Percentiles rank a stretch among this genome's conserved stretches.
These are phyloP conservation scores for Exophiala viscosa DNA, from an alignment of 2,329 filamentous ascomycete genomes.

Conservation along the genomic window DNA sequence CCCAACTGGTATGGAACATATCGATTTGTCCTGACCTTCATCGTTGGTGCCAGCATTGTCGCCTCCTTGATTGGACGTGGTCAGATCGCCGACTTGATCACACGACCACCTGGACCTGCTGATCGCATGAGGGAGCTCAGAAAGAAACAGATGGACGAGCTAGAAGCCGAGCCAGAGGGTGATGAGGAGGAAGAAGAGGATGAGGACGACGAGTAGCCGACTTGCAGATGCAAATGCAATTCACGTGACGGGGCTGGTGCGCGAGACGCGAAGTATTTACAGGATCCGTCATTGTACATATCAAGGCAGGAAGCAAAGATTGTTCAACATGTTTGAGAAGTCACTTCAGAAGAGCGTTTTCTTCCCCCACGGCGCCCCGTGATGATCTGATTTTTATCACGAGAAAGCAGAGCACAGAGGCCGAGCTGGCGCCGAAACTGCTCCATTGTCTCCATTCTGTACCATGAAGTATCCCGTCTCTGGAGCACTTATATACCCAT, in stretches of 20 bases:
- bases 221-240: conserved; percentile 10
- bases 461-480: too few species aligned
- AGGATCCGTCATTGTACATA: conserved; percentile 19
- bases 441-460: too few species aligned
- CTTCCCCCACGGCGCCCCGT: too few species aligned
- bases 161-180: conserved; percentile 42
- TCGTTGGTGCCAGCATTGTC: conserved; percentile 79
- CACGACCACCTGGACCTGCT: conserved; percentile 40
- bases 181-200: conserved; percentile 27
- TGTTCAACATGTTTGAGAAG: conserved; percentile 2
- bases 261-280: background rate
- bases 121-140: conserved; percentile 51
- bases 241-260: background rate
- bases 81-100: conserved; percentile 63
- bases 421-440: too few species aligned
- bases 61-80: conserved; percentile 77
- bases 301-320: conserved; percentile 4
- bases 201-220: conserved; percentile 27
- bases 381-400: too few species aligned
- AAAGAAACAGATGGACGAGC: conserved; percentile 44
- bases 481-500: too few species aligned
- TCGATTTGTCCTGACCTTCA: conserved; percentile 85
- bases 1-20: conserved; percentile 85
- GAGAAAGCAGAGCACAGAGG: too few species aligned
- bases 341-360: too few species aligned